Evolutionary conservation across 208 protist genomes (phyloP).

Genomic region (Herpetomonas tarakana): DNA sequence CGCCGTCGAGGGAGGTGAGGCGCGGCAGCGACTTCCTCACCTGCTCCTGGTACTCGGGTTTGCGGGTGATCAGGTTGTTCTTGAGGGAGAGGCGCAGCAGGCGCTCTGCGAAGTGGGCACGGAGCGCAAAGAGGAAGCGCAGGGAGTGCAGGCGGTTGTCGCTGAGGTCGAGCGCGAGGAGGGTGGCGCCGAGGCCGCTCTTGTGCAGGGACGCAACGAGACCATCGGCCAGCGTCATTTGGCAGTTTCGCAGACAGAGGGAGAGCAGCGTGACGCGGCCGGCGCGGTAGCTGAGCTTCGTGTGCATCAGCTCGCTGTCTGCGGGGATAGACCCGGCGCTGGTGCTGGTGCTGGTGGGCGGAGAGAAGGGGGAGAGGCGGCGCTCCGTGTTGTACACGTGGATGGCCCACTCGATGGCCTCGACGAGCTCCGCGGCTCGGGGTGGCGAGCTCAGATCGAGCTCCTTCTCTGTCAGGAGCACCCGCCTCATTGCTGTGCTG

Average conservation of each 20-base stretch:
- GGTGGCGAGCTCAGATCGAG: slow-evolving; percentile 53
- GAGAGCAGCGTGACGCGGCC: slow-evolving; percentile 40
- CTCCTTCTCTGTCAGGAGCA: slow-evolving; percentile 59
- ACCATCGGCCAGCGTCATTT: slow-evolving; percentile 54
- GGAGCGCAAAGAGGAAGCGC: slow-evolving; percentile 74
- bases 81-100: slow-evolving; percentile 71
- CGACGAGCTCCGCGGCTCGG: slow-evolving; percentile 57
- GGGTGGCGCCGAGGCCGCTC: slow-evolving; percentile 28
- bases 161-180: slow-evolving; percentile 78
- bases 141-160: slow-evolving; percentile 73
- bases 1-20: slow-evolving; percentile 74
- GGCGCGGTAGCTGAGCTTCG: background rate
- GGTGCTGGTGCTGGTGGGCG: background rate
- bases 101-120: slow-evolving; percentile 59
- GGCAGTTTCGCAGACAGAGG: slow-evolving; percentile 41
- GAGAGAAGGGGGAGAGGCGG: too few relatives aligned
- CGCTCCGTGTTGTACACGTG: slow-evolving; percentile 33
- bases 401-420: slow-evolving; percentile 57
- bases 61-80: slow-evolving; percentile 80
- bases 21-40: slow-evolving; percentile 69
- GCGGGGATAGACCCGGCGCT: background rate
- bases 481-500: background rate
- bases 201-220: slow-evolving; percentile 67
- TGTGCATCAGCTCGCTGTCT: background rate
- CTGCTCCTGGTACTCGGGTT: slow-evolving; percentile 87